Base-by-base conservation (phyloP, 352 stramenopile genomes). In the Phytophthora meadii region DNA sequence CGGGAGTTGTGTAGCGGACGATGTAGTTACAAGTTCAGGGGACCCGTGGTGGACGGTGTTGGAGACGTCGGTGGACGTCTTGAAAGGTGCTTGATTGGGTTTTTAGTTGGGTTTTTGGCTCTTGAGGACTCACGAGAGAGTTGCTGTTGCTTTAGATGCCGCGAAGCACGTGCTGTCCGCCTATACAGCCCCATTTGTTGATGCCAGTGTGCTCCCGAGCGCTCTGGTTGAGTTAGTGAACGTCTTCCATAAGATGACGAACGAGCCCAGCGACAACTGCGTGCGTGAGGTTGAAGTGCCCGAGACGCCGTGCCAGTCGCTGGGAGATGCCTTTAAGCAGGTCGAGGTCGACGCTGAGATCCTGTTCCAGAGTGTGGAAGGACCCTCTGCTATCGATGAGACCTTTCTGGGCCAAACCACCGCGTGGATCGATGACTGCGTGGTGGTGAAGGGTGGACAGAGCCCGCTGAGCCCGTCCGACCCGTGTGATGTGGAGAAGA, bases 31-130 rank as follows among this genome's bases (percentile, higher is more conserved):
- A 28, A 27, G 37, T 10, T 37, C 66, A 9, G 59, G 55, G 15
- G 40, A 68, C 5, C 60, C 58, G 4, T 82, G 71, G 74, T 79
- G 71, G 61, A 73, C 56, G 51, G 74, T 71, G 37, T 44, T 82
- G 47, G 53, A 61, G 36, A 76, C 67, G 17, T 51, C 66, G 1
- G 12, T 74, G 52, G 44, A 57, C 40, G 47, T 69, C 28, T 70
- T 79, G 50, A 65, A 70, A 79, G 70, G 70, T 79, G 65, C 51
- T 72, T 39, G 27, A 54, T 19, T 64, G 25, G 14, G 4, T 61
- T 22, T 32, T 42, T 5, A 17, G 28, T 61, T 54, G 4, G n/a
- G 45, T 11, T 62, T 55, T 22, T 41, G 24, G 27, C 32, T 3
- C 15, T 1, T 27, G 44, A 57, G 27, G 17, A 65, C 65, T 73